Percentiles rank a stretch among this genome's conserved stretches.
Evolutionary conservation across 257 asterid species (phyloP).

Genomic region (Przewalskia tangutica): DNA sequence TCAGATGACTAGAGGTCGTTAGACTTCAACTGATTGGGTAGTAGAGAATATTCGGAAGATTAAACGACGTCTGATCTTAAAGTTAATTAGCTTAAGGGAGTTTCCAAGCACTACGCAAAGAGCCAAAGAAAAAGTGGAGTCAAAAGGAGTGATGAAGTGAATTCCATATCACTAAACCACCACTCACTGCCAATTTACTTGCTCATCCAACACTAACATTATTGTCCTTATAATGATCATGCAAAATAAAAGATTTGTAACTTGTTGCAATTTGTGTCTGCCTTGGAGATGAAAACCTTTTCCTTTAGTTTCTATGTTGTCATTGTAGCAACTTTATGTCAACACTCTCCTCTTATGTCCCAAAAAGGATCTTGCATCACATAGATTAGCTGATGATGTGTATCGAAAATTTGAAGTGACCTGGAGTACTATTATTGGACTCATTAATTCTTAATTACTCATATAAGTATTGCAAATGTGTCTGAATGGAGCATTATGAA

Average conservation of each 20-base stretch:
- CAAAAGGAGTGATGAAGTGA: constrained; percentile 27
- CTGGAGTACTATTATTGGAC: background rate
- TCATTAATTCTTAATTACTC: background rate
- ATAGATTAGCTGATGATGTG: background rate
- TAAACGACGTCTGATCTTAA: background rate
- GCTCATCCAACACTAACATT: background rate
- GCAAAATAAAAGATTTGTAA: background rate
- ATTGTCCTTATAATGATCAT: constrained; percentile 4
- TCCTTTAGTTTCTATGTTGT: background rate
- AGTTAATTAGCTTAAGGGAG: background rate
- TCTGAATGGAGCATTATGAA: background rate
- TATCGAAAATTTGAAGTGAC: background rate
- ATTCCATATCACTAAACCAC: constrained; percentile 36
- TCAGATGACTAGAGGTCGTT: background rate
- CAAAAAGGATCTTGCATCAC: background rate
- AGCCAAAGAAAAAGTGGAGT: background rate
- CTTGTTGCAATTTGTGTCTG: background rate
- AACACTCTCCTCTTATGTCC: background rate
- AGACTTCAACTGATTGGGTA: background rate
- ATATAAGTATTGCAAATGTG: background rate
- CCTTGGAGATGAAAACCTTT: background rate
- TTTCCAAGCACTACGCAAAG: background rate
- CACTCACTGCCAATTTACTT: background rate
- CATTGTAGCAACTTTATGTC: constrained; percentile 5
- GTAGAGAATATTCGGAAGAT: background rate